Conservation (phyloP, 2,329 filamentous ascomycete species). For the Sporothrix mexicana region DNA sequence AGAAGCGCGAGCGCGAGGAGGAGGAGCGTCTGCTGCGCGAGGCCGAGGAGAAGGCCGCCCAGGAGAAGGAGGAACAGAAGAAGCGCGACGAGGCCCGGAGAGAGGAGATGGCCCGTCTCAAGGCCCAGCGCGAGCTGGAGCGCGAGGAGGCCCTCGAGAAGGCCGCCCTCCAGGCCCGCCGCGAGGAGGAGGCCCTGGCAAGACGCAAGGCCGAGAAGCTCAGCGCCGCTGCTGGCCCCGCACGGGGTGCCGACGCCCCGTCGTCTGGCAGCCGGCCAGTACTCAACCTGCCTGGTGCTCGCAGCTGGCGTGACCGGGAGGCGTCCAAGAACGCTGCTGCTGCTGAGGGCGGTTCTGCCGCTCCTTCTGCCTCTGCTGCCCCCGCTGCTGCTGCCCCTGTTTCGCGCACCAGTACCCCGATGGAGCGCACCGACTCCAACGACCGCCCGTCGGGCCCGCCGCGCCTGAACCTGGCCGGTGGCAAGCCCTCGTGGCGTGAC, state of each 20-base stretch:
- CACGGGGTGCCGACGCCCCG: slow-evolving; percentile 44
- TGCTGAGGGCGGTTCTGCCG: slow-evolving; percentile 33
- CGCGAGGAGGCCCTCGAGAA: slow-evolving; percentile 71
- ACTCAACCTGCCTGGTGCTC: slow-evolving; percentile 63
- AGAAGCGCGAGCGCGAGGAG: slow-evolving; percentile 85
- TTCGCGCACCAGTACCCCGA: slow-evolving; percentile 43
- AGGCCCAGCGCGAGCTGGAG: slow-evolving; percentile 69
- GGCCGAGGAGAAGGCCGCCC: slow-evolving; percentile 80
- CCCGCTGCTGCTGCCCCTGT: slow-evolving; percentile 43
- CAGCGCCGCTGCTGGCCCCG: slow-evolving; percentile 24
- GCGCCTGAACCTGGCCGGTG: slow-evolving; percentile 58
- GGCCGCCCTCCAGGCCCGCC: slow-evolving; percentile 73
- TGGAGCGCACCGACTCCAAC: slow-evolving; percentile 53
- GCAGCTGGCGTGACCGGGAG: slow-evolving; percentile 75
- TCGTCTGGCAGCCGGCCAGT: slow-evolving; percentile 62
- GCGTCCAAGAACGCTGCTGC: slow-evolving; percentile 53
- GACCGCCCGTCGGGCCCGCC: slow-evolving; percentile 54
- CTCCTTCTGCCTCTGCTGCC: slow-evolving; percentile 40
- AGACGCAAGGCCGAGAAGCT: slow-evolving; percentile 71
- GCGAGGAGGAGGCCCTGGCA: slow-evolving; percentile 87
- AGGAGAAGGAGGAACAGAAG: slow-evolving; percentile 85
- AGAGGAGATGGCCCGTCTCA: slow-evolving; percentile 69
- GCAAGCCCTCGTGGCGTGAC: slow-evolving; percentile 65
- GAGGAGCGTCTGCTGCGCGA: slow-evolving; percentile 78
- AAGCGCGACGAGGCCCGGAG: slow-evolving; percentile 80